These are phyloP conservation scores for Pisolithus thermaeus DNA, from an alignment of 1,284 basidiomycete genomes.

Conservation along the genomic window DNA sequence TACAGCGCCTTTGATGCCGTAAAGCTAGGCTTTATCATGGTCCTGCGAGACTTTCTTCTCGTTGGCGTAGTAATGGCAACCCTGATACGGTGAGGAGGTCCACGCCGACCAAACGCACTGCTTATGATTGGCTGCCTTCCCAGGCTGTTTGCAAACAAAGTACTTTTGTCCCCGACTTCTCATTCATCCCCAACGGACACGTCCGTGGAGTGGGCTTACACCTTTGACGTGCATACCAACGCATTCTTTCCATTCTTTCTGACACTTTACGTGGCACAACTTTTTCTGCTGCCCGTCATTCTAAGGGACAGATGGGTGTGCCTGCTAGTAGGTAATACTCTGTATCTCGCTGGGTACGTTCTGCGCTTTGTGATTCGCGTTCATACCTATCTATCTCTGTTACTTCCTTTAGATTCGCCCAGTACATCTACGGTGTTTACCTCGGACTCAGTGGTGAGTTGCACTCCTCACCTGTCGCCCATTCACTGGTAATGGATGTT, in stretches of 20 bases:
- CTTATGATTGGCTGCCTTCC: neutral
- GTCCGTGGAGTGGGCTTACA: constrained; percentile 87
- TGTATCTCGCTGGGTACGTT: constrained; percentile 80
- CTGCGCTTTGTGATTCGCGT: neutral
- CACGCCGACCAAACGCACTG: neutral
- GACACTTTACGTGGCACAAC: constrained; percentile 79
- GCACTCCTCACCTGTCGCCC: neutral
- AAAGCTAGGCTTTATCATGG: constrained; percentile 70
- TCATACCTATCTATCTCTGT: neutral
- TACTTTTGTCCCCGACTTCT: constrained; percentile 67
- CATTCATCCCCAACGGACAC: constrained; percentile 70
- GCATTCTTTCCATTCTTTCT: constrained; percentile 92
- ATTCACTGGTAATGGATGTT: constrained; percentile 5
- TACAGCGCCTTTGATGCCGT: constrained; percentile 53
- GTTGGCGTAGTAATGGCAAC: constrained; percentile 71
- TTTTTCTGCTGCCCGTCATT: constrained; percentile 79
- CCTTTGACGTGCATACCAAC: constrained; percentile 93
- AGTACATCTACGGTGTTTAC: constrained; percentile 89
- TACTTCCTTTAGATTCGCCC: constrained; percentile 53
- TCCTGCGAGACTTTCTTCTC: constrained; percentile 81
- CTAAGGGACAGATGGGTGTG: constrained; percentile 86
- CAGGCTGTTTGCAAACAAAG: constrained; percentile 69
- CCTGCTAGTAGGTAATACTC: constrained; percentile 86
- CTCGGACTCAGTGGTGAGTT: constrained; percentile 74
- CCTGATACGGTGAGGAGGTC: constrained; percentile 60